These are phyloP conservation scores for Trichosporon asahii DNA, from an alignment of 1,284 basidiomycete species.

Conservation along the genomic window DNA sequence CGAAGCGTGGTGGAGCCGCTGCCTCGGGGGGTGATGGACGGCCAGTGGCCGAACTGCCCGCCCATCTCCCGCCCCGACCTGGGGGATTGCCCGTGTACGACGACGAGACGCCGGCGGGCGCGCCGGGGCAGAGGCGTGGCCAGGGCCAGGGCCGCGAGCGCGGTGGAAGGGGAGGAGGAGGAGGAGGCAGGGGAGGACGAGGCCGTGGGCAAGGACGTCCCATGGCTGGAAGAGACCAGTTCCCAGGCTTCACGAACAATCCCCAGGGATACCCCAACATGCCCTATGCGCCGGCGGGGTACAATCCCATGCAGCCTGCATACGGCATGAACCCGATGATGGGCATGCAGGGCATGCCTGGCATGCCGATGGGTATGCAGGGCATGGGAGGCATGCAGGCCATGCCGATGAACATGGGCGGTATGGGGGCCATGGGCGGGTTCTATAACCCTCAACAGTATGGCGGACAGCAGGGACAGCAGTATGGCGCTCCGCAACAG, in stretches of 20 bases:
- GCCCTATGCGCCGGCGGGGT: conserved; percentile 20
- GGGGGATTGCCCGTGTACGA: conserved; percentile 27
- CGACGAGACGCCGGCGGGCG: conserved; percentile 16
- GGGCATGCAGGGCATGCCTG: conserved; percentile 6
- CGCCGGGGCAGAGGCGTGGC: background rate
- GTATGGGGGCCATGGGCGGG: conserved; percentile 12
- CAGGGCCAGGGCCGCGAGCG: conserved; percentile 14
- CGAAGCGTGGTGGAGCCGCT: conserved; percentile 12
- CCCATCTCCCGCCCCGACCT: conserved; percentile 32
- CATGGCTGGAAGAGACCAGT: conserved; percentile 4
- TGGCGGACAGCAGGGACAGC: conserved; percentile 12
- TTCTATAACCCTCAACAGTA: conserved; percentile 13
- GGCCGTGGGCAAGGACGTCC: conserved; percentile 19
- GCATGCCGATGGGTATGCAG: conserved; percentile 12
- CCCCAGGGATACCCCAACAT: background rate
- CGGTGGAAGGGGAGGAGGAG: conserved; percentile 27
- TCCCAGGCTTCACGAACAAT: background rate
- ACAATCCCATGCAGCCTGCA: conserved; percentile 16
- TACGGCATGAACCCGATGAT: conserved; percentile 17
- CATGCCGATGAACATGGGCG: conserved; percentile 13
- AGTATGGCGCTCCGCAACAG: background rate
- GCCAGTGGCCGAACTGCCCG: background rate
- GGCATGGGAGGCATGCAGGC: conserved; percentile 9
- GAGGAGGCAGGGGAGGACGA: conserved; percentile 31
- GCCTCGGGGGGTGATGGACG: background rate